These are phyloP conservation scores for Fragaria ananassa DNA, from an alignment of 306 rosid genomes.

Conservation along the genomic window DNA sequence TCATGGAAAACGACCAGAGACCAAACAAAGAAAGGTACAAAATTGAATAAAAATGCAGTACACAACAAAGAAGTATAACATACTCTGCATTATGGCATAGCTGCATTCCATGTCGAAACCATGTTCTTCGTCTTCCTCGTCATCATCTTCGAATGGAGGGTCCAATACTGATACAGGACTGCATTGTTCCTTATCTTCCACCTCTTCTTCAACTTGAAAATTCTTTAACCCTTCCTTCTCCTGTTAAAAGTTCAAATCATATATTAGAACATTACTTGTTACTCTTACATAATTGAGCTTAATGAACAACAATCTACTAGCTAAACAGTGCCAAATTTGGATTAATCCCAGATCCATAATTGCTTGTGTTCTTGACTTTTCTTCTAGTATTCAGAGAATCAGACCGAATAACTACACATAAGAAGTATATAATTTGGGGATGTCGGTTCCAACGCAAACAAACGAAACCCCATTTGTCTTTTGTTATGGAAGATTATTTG, in stretches of 20 bases:
- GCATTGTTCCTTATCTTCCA: constrained; percentile 85
- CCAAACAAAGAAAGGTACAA: constrained; percentile 34
- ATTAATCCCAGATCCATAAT: constrained; percentile 33
- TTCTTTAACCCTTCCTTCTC: constrained; percentile 39
- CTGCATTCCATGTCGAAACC: constrained; percentile 67
- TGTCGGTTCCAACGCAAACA: constrained; percentile 37
- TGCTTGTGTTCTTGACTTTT: constrained; percentile 33
- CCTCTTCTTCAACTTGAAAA: constrained; percentile 41
- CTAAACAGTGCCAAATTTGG: constrained; percentile 18
- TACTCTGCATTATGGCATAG: constrained; percentile 87
- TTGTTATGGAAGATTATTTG: background rate
- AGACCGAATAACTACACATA: constrained; percentile 22
- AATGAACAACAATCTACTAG: background rate
- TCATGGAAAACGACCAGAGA: constrained; percentile 49
- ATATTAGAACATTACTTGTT: background rate
- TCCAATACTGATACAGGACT: constrained; percentile 95
- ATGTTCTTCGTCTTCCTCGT: constrained; percentile 40
- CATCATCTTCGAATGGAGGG: constrained; percentile 80
- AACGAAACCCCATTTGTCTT: constrained; percentile 25
- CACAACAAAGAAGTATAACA: constrained; percentile 31
- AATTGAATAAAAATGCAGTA: background rate
- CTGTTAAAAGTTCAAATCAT: constrained; percentile 16
- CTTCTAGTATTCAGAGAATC: constrained; percentile 19
- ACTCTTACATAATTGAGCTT: background rate
- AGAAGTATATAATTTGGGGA: constrained; percentile 14